phyloP scores from a whole-genome alignment of 1,139 yeast species.

The Debaryomyces singareniensis region DNA sequence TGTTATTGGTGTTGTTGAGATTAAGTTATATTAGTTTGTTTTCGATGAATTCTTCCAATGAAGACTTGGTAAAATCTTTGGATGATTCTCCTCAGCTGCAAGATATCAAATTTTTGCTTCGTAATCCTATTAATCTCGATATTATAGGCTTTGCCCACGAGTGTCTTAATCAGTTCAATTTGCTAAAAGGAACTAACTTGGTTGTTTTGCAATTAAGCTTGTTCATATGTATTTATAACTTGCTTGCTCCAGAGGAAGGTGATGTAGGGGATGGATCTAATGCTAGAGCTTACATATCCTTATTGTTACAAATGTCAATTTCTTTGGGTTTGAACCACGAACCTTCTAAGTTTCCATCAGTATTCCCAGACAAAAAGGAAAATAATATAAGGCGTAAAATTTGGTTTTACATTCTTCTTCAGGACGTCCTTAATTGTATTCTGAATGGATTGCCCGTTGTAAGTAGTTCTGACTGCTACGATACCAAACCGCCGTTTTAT shows the following conservation, averaged over 20 bases:
- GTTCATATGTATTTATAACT: constrained; percentile 30
- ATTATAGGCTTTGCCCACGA: constrained; percentile 28
- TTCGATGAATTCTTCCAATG: constrained; percentile 24
- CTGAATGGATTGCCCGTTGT: constrained; percentile 34
- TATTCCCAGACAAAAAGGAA: constrained; percentile 15
- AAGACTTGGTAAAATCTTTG: constrained; percentile 16
- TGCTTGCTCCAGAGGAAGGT: constrained; percentile 46
- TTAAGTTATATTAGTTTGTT: constrained; percentile 26
- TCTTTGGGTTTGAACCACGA: constrained; percentile 43
- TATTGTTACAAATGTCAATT: constrained; percentile 34
- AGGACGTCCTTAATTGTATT: constrained; percentile 32
- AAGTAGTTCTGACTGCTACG: constrained; percentile 23
- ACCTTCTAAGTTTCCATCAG: constrained; percentile 22
- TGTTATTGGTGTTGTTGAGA: constrained; percentile 21
- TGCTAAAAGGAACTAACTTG: constrained; percentile 32
- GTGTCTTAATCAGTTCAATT: constrained; percentile 33
- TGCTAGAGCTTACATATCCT: constrained; percentile 28
- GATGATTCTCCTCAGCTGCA: constrained; percentile 18
- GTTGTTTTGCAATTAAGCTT: constrained; percentile 45
- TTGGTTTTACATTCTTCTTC: constrained; percentile 24
- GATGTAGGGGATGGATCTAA: constrained; percentile 45
- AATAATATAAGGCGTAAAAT: constrained; percentile 29
- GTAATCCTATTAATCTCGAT: constrained; percentile 26
- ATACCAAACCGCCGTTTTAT: constrained; percentile 27
- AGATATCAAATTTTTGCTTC: constrained; percentile 19